Conservation (phyloP, 805 yeast genomes). For the Starmerella bombi region DNA sequence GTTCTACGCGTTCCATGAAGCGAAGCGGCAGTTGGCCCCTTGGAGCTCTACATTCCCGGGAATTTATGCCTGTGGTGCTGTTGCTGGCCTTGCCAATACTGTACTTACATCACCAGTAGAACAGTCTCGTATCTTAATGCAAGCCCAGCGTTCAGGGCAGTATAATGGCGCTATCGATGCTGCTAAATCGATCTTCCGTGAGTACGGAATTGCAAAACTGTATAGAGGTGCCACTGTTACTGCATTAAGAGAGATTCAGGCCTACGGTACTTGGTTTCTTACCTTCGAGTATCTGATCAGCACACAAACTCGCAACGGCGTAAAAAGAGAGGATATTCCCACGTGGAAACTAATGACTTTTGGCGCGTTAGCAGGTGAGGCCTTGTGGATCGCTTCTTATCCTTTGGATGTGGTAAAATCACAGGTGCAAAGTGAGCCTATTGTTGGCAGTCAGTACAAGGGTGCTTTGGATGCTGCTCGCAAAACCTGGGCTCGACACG, state of each 20-base stretch:
- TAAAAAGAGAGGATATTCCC: constrained; percentile 35
- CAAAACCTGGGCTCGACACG: constrained; percentile 34
- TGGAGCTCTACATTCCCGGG: constrained; percentile 34
- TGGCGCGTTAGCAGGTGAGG: constrained; percentile 60
- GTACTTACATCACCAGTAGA: constrained; percentile 54
- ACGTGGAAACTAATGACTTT: constrained; percentile 43
- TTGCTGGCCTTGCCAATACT: constrained; percentile 53
- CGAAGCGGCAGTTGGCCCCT: constrained; percentile 41
- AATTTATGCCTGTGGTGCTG: constrained; percentile 48
- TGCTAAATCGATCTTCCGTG: constrained; percentile 32
- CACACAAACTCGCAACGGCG: constrained; percentile 15
- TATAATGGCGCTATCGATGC: constrained; percentile 36
- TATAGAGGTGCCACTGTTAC: constrained; percentile 47
- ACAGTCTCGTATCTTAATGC: constrained; percentile 50
- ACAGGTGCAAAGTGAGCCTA: constrained; percentile 41
- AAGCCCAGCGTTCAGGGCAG: constrained; percentile 33
- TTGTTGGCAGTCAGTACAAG: constrained; percentile 26
- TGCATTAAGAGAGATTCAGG: constrained; percentile 48
- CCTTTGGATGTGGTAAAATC: constrained; percentile 57
- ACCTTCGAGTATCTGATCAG: constrained; percentile 46
- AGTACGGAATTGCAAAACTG: constrained; percentile 37
- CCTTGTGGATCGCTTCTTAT: constrained; percentile 54
- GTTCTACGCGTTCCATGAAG: constrained; percentile 59
- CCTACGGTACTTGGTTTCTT: constrained; percentile 63
- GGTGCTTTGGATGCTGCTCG: constrained; percentile 34